phyloP scores from a whole-genome alignment of 345 rosid genomes.

The Psidium guajava region DNA sequence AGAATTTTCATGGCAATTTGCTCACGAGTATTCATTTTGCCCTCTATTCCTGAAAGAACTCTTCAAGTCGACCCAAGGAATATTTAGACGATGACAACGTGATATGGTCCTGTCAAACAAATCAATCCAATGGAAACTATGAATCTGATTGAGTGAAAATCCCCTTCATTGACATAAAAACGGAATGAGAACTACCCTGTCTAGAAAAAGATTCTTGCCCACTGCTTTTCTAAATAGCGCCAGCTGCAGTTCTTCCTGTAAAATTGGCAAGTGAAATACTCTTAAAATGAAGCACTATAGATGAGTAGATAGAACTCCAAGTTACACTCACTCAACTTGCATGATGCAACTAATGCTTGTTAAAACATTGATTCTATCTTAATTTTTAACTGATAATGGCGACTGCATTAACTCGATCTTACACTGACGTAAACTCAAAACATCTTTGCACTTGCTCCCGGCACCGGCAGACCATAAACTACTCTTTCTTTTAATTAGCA shows the following conservation, averaged over 20 bases:
- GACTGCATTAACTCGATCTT: not conserved
- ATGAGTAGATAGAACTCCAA: not conserved
- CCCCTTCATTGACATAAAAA: not conserved
- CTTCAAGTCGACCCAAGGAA: not conserved
- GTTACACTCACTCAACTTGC: not conserved
- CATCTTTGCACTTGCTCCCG: not conserved
- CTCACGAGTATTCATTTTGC: not conserved
- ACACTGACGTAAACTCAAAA: not conserved
- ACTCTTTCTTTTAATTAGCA: not conserved
- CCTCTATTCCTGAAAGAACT: not conserved
- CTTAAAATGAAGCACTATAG: not conserved
- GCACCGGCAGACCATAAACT: not conserved
- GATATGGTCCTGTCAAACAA: not conserved
- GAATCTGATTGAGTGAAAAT: not conserved
- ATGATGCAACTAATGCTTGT: not conserved
- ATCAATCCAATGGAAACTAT: not conserved
- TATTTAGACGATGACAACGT: not conserved
- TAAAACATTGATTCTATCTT: not conserved
- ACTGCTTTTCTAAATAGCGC: slow-evolving; percentile 30
- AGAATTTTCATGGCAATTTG: not conserved
- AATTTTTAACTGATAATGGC: not conserved
- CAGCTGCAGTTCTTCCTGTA: slow-evolving; percentile 54
- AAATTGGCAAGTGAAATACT: not conserved
- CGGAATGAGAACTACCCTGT: slow-evolving; percentile 22
- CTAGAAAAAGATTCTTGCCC: slow-evolving; percentile 41